phyloP scores from a whole-genome alignment of 352 stramenopile genomes.

The Pythium biforme region DNA sequence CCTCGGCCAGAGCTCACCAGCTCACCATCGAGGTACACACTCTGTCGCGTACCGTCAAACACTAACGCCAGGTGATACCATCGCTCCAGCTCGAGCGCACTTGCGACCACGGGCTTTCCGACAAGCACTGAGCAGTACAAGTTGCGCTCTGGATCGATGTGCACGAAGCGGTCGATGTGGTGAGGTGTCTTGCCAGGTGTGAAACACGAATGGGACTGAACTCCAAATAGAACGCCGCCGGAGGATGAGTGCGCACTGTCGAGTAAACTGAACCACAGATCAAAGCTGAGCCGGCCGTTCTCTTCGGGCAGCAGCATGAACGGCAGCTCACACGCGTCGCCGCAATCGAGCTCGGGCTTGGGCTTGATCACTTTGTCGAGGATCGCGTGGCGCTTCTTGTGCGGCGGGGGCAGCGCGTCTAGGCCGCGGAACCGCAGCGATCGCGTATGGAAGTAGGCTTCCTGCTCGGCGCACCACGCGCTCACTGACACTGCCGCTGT shows the following conservation, averaged over 20 bases:
- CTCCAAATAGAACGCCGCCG: conserved; percentile 13
- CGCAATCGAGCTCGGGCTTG: not conserved
- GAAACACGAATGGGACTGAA: conserved; percentile 13
- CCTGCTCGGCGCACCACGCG: conserved; percentile 12
- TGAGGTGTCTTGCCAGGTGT: not conserved
- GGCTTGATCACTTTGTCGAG: not conserved
- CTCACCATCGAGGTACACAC: conserved; percentile 13
- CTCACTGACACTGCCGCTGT: no score
- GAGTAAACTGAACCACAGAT: conserved; percentile 21
- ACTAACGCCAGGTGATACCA: conserved; percentile 18
- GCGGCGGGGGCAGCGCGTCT: not conserved
- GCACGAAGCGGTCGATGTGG: conserved; percentile 9
- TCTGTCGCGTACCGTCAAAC: conserved; percentile 9
- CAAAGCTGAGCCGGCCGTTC: conserved; percentile 16
- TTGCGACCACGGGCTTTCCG: conserved; percentile 9
- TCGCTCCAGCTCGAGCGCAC: not conserved
- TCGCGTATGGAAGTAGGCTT: not conserved
- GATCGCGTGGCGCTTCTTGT: not conserved
- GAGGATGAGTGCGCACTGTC: not conserved
- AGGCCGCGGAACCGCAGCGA: conserved; percentile 15
- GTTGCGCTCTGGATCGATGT: conserved; percentile 15
- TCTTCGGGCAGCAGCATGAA: conserved; percentile 9
- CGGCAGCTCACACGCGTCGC: conserved; percentile 12
- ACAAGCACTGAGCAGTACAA: conserved; percentile 19
- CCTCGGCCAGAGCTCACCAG: conserved; percentile 3